Percentiles rank a stretch among this genome's conserved stretches.
phyloP scores from a whole-genome alignment of 2,329 filamentous ascomycete genomes.

The Monosporascus sp. region DNA sequence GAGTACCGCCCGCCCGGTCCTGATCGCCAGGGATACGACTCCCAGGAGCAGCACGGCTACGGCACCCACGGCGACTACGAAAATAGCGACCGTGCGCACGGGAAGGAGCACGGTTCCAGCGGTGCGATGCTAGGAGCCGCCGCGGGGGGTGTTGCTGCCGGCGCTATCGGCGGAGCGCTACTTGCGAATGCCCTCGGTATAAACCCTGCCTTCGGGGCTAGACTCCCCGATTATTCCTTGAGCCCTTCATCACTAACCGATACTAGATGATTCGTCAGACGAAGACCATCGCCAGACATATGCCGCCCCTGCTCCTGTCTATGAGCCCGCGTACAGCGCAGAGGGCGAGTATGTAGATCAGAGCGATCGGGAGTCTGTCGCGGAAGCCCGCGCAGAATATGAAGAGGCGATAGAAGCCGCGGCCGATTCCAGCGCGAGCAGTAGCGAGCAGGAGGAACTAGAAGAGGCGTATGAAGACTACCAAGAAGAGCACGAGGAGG shows the following conservation, averaged over 20 bases:
- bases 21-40: conserved; percentile 13
- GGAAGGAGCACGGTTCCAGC: conserved; percentile 21
- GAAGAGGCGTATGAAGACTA: conserved; percentile 48
- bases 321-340: conserved; percentile 31
- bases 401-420: conserved; percentile 36
- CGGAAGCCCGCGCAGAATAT: conserved; percentile 33
- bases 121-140: conserved; percentile 52
- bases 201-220: not conserved
- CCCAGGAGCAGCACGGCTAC: conserved; percentile 9
- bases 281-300: conserved; percentile 19
- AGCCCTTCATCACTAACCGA: conserved; percentile 6
- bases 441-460: conserved; percentile 46
- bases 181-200: conserved; percentile 51
- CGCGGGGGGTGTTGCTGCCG: conserved; percentile 51
- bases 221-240: not conserved
- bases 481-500: conserved; percentile 41
- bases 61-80: conserved; percentile 11
- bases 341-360: conserved; percentile 38
- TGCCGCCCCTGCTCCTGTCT: conserved; percentile 27
- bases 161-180: conserved; percentile 52
- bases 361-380: conserved; percentile 34
- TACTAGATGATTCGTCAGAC: conserved; percentile 23
- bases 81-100: too few species aligned
- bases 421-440: conserved; percentile 39
- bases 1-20: conserved; percentile 23